Base-by-base conservation (phyloP, 1,139 yeast species). In the Debaryomyces fabryi region DNA sequence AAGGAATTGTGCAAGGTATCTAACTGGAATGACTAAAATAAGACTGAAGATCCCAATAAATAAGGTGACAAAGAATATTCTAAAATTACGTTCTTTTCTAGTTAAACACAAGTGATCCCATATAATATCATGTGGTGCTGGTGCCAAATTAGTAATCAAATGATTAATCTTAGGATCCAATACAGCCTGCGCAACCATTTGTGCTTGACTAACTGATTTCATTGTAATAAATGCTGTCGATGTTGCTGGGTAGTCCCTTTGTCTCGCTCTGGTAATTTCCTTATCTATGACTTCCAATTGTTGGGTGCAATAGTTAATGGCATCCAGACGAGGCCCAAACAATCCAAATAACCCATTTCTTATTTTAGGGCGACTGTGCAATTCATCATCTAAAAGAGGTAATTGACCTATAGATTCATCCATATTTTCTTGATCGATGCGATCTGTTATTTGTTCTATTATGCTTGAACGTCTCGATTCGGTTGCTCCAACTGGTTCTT, bases 151-250 rank as follows among this genome's bases (percentile, higher is more conserved):
- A 7, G 95, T 86, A 40, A 88, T 83, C 40, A 89, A 70, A 48
- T 86, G 85, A 60, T 85, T 80, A 1, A 89, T 86, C 47, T 83
- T 78, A 0, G 96, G 96, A 53, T 90, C 95, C 45, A 89, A 70
- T 0, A 88, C 88, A 0, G 96, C 89, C 63, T 90, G 97, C 0
- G 96, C 95, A 7, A 90, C 84, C 86, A 89, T 83, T 63, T 89
- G 97, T 1, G 96, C 96, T 57, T 86, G 84, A 0, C 95, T 88
- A 8, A 88, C 96, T 1, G 89, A 79, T 53, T 85, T 86, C 93
- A 89, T 85, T 1, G 96, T 89, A 20, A 89, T 81, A 65, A 89
- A 89, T 0, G 96, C 96, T 10, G 75, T 68, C 6, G 79, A 72
- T 4, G 77, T 71, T 1, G 91, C 85, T 0, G 91, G 82, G 56